Evolutionary conservation across 2,329 filamentous ascomycete species (phyloP).

Genomic region (Verticillium zaregamsianum): DNA sequence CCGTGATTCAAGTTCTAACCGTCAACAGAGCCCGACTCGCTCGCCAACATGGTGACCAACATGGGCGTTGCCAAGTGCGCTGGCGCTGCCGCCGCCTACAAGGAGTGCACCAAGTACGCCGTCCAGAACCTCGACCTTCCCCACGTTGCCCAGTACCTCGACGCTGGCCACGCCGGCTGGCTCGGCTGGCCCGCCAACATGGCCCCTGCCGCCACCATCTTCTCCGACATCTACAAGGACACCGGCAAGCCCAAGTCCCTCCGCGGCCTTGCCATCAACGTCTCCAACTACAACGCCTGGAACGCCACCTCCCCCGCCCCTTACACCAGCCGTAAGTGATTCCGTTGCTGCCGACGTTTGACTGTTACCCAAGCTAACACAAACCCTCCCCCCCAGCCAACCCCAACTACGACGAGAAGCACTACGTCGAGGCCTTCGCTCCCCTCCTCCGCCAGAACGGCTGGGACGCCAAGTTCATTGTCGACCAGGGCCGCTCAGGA

Average conservation of each 20-base stretch:
- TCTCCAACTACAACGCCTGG: slow-evolving; percentile 50
- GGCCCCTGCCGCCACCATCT: slow-evolving; percentile 40
- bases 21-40: slow-evolving; percentile 47
- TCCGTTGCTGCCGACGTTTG: too few species aligned
- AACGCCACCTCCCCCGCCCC: slow-evolving; percentile 33
- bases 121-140: slow-evolving; percentile 47
- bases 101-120: slow-evolving; percentile 46
- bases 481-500: slow-evolving; percentile 47
- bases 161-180: slow-evolving; percentile 54
- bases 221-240: slow-evolving; percentile 42
- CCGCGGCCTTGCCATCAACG: slow-evolving; percentile 53
- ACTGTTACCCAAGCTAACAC: slow-evolving; percentile 13
- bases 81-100: slow-evolving; percentile 42
- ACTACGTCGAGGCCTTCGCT: slow-evolving; percentile 61
- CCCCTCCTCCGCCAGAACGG: slow-evolving; percentile 49
- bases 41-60: slow-evolving; percentile 58
- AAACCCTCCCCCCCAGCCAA: slow-evolving; percentile 26
- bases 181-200: slow-evolving; percentile 55
- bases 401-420: slow-evolving; percentile 46
- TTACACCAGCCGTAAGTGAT: slow-evolving; percentile 33
- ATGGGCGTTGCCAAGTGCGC: slow-evolving; percentile 26
- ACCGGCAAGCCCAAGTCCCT: slow-evolving; percentile 44
- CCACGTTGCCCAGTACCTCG: slow-evolving; percentile 54
- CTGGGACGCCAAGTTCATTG: slow-evolving; percentile 43
- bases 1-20: slow-evolving; percentile 17